phyloP scores from a whole-genome alignment of 257 asterid species.

The Craterostigma plantagineum region DNA sequence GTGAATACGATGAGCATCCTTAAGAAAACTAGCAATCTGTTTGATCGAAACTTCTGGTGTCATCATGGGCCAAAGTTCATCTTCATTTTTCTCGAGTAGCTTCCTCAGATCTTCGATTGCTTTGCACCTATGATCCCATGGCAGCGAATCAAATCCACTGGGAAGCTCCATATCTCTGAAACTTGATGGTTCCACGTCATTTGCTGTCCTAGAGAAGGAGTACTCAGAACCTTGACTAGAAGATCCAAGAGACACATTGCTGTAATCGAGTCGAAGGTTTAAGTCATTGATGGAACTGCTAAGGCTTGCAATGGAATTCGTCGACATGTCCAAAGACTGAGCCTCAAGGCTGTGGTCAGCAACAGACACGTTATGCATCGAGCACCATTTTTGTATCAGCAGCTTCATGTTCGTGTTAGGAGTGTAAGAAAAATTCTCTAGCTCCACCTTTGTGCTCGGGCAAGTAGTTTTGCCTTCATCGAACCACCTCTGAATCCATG shows the following conservation, averaged over 20 bases:
- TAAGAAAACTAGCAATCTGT: conserved; percentile 33
- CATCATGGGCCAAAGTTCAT: conserved; percentile 16
- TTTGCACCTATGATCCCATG: conserved; percentile 53
- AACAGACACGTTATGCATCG: conserved; percentile 18
- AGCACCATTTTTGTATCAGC: conserved; percentile 49
- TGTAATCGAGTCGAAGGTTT: conserved; percentile 40
- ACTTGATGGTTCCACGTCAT: conserved; percentile 6
- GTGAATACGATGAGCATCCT: conserved; percentile 28
- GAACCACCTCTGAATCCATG: conserved; percentile 81
- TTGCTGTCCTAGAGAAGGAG: too few species aligned
- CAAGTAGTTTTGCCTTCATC: conserved; percentile 58
- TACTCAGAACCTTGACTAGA: conserved; percentile 19
- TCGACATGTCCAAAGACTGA: conserved; percentile 33
- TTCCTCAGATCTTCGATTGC: conserved; percentile 29
- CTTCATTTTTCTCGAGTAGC: conserved; percentile 10
- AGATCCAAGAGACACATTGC: conserved; percentile 37
- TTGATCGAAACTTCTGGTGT: conserved; percentile 17
- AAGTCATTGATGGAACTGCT: conserved; percentile 47
- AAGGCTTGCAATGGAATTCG: conserved; percentile 51
- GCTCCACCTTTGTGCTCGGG: conserved; percentile 41
- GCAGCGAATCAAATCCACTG: conserved; percentile 27
- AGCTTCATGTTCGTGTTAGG: conserved; percentile 45
- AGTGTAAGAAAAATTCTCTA: conserved; percentile 30
- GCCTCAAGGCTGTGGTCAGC: conserved; percentile 25
- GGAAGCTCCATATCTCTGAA: conserved; percentile 19